Evolutionary conservation across 2,329 filamentous ascomycete species (phyloP), one percentile per base, ranked within the genome.

Genomic region (Lasiodiplodia gonubiensis): DNA sequence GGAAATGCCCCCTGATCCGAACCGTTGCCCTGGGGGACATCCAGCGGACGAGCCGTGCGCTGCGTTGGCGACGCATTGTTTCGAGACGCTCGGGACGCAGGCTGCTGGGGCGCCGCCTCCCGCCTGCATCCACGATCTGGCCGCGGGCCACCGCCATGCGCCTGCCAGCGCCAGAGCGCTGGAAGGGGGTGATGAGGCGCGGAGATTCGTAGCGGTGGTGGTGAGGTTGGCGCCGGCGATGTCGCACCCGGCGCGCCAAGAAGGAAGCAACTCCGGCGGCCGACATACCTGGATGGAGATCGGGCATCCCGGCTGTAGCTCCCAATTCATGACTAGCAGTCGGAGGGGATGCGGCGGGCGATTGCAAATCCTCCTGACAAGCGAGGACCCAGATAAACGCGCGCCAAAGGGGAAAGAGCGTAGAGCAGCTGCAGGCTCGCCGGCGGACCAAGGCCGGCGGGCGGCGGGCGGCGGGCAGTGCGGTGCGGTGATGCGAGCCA

Each of bases 1-100:
- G 54, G 37, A 67, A 67, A 35, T 57, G 64, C 54, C 66, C 66
- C 66, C 59, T 59, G 59, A 59, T 59, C 66, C 55, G 66, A 63
- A 61, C 66, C 55, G 57, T 63, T 63, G 48, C 48, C 35, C 54
- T 39, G 57, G 66, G 66, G 64, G 49, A 27, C 52, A 27, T 57
- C 52, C 64, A 59, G 37, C 6, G 37, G 52, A 57, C 52, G 53
- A 66, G 64, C 64, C 51, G 64, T 66, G 64, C 64, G 37, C 63
- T 37, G 39, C 63, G 23, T 27, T n/a, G 25, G 42, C n/a, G 53
- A 21, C 30, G 63, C 63, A 33, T 11, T 35, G 52, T 57, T 57
- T 57, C 25, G 64, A 12, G 64, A 57, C 52, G 64, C 64, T 66
- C 64, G 52, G 53, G 57, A 57, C 52, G 52, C 64, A 66, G 52